Percentiles rank a stretch among this genome's conserved stretches.
These are phyloP conservation scores for Dioscorea alata DNA, from an alignment of 106 monocot genomes.

Conservation along the genomic window DNA sequence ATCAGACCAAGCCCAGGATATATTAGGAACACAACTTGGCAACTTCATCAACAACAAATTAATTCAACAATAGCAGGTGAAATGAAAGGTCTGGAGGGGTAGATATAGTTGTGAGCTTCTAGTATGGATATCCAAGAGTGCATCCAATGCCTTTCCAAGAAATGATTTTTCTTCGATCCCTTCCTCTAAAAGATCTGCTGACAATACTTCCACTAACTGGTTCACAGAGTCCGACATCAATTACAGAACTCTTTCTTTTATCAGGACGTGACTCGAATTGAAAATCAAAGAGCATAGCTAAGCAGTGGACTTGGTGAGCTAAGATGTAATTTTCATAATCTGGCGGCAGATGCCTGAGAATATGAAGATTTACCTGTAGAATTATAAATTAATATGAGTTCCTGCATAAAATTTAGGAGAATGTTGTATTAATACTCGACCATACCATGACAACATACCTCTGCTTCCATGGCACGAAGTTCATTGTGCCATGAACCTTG, in stretches of 20 bases:
- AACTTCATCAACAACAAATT: no score
- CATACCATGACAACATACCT: slow-evolving; percentile 43
- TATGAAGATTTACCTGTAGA: slow-evolving; percentile 80
- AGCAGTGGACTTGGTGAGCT: slow-evolving; percentile 60
- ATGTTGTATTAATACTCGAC: background rate
- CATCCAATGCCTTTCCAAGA: slow-evolving; percentile 49
- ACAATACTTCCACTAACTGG: slow-evolving; percentile 44
- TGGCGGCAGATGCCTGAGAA: slow-evolving; percentile 43
- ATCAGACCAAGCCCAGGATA: no score
- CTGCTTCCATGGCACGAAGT: slow-evolving; percentile 92
- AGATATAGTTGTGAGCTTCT: background rate
- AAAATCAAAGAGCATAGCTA: slow-evolving; percentile 90
- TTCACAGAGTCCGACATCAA: slow-evolving; percentile 59
- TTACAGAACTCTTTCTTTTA: slow-evolving; percentile 36
- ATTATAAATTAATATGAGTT: slow-evolving; percentile 4
- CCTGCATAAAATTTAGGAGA: background rate
- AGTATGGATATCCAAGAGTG: slow-evolving; percentile 33
- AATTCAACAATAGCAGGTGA: no score
- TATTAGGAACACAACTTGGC: no score
- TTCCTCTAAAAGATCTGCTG: slow-evolving; percentile 69
- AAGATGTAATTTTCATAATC: slow-evolving; percentile 51
- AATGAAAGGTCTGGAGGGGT: no score
- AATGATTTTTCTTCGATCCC: slow-evolving; percentile 77
- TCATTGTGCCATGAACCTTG: slow-evolving; percentile 60
- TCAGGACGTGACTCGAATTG: slow-evolving; percentile 38